Evolutionary conservation across 495 filamentous ascomycete species (phyloP).

Genomic region (Aspergillus wentii): DNA sequence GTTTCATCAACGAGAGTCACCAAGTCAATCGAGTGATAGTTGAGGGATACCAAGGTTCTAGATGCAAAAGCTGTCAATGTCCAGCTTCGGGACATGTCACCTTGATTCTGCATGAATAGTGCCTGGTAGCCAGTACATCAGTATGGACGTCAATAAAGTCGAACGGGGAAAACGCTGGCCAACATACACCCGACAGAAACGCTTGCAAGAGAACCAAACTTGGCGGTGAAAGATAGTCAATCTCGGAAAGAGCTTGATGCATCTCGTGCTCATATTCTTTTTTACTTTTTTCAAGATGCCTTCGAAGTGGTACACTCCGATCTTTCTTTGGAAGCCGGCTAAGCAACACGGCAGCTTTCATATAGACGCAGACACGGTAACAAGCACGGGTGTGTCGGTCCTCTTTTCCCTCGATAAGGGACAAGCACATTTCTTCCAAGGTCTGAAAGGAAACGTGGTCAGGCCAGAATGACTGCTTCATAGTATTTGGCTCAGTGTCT

Average conservation of each 20-base stretch:
- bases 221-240: not conserved
- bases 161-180: not conserved
- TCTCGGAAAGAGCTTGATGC: not conserved
- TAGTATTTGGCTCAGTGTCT: not conserved
- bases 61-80: slow-evolving; percentile 3
- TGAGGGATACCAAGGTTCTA: no score
- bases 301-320: not conserved
- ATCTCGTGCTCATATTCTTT: not conserved
- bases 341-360: slow-evolving; percentile 1
- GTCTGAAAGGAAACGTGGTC: slow-evolving; percentile 3
- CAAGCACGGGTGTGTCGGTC: not conserved
- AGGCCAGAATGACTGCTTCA: slow-evolving; percentile 1
- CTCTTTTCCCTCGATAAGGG: not conserved
- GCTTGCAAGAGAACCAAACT: slow-evolving; percentile 1
- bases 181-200: slow-evolving; percentile 2
- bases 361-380: slow-evolving; percentile 5
- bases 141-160: no score
- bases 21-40: no score
- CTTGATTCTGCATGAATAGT: slow-evolving; percentile 2
- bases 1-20: no score
- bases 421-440: slow-evolving; percentile 1
- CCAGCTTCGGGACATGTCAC: slow-evolving; percentile 1
- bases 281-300: not conserved
- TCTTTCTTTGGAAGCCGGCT: not conserved
- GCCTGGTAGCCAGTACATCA: not conserved